Base-by-base conservation (phyloP, 345 rosid species). In the Hevea brasiliensis region DNA sequence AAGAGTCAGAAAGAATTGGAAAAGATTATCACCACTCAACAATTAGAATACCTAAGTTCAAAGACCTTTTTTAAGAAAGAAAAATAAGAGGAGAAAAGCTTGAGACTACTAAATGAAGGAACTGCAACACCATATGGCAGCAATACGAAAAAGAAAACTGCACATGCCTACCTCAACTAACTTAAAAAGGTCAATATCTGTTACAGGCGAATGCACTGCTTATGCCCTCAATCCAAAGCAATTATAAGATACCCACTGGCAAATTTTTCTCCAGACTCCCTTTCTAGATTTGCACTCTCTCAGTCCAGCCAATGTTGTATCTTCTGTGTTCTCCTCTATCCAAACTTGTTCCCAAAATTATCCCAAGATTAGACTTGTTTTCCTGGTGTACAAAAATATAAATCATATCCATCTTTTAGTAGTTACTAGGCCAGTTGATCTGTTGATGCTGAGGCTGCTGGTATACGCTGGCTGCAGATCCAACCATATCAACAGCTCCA, bases 381-480 rank as follows among this genome's bases (percentile, higher is more conserved):
- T 71, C 66, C 68, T 45, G 72, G 77, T 79, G 72, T 74, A 70
- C 74, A 71, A 83, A 82, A 73, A 50, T 44, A 84, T 74, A 64
- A 84, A 67, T 37, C 72, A 55, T 61, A 72, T 74, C 76, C 72
- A 72, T 76, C 74, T 78, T 79, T 91, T 83, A 94, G 83, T 91
- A 94, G 85, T 83, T 91, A 79, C 90, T 85, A 13, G 97, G 94
- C 97, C 97, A 94, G 72, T 89, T 89, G 76, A 90, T 82, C 78
- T 90, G 98, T 76, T 89, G 86, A 77, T 91, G 98, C 86, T 91
- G 98, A 44, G 96, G 86, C 81, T 90, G 98, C 87, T 90, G 98
- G 82, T 87, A 94, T 77, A 90, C 89, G 74, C 71, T 88, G 66
- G 89, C 87, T 12, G 86, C 81, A 44, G 93, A 87, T 76, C 91